Conservation (phyloP, 2,329 filamentous ascomycete genomes). For the Ceratocystis diversiconidia region DNA sequence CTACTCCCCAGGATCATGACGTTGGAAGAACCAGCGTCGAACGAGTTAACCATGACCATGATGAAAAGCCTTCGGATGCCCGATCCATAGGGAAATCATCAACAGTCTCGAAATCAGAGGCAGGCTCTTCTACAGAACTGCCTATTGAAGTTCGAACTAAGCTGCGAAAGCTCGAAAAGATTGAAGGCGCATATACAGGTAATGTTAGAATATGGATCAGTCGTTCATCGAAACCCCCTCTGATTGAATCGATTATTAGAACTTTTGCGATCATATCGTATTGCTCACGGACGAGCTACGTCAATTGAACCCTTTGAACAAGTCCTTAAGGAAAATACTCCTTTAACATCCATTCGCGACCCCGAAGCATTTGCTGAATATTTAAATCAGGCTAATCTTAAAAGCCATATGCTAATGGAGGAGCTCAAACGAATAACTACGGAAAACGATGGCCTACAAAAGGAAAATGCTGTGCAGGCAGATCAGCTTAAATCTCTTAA, state of each 20-base stretch:
- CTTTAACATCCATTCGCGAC: constrained; percentile 75
- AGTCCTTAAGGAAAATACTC: constrained; percentile 80
- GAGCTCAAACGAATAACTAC: constrained; percentile 76
- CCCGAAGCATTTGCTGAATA: constrained; percentile 78
- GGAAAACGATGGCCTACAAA: constrained; percentile 68
- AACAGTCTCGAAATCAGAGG: not conserved
- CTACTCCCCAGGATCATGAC: not conserved
- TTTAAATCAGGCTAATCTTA: constrained; percentile 69
- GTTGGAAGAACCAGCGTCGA: not conserved
- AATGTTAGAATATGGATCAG: constrained; percentile 21
- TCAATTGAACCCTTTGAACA: constrained; percentile 90
- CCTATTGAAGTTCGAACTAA: constrained; percentile 61
- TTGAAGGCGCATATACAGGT: constrained; percentile 81
- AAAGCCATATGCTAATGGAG: constrained; percentile 84
- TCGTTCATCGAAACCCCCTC: not conserved
- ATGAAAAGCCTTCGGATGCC: not conserved
- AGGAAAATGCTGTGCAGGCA: constrained; percentile 44
- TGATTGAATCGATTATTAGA: constrained; percentile 35
- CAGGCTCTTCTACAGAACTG: constrained; percentile 36
- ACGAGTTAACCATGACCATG: not conserved
- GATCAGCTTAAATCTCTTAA: constrained; percentile 29
- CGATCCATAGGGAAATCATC: not conserved
- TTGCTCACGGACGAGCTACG: constrained; percentile 73
- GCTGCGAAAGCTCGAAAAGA: constrained; percentile 73
- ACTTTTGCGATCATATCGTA: constrained; percentile 76